A percentile compares a stretch with the other conserved stretches of the same genome.
Evolutionary conservation across 257 asterid species (phyloP).

Genomic region (Nyctanthes arbortristis): DNA sequence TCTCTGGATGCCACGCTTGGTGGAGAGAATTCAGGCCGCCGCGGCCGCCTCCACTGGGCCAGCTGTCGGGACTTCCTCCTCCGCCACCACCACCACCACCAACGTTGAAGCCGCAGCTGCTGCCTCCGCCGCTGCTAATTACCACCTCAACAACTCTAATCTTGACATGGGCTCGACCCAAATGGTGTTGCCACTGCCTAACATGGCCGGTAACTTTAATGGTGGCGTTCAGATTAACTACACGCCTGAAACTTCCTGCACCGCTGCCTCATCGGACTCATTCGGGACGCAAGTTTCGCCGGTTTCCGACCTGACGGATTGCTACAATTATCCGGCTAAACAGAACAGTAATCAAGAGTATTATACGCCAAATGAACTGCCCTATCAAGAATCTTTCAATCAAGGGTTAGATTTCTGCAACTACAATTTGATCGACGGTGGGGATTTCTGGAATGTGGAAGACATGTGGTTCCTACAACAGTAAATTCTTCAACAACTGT

Average conservation of each 20-base stretch:
- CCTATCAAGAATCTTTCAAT: slow-evolving; percentile 36
- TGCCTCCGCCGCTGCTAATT: slow-evolving; percentile 7
- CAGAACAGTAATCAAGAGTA: slow-evolving; percentile 36
- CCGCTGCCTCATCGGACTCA: slow-evolving; percentile 68
- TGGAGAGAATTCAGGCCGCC: slow-evolving; percentile 69
- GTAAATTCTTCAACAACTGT: slow-evolving; percentile 36
- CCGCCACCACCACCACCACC: slow-evolving; percentile 12
- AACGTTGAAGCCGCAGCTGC: too few species aligned
- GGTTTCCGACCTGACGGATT: slow-evolving; percentile 65
- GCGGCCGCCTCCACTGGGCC: slow-evolving; percentile 23
- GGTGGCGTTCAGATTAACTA: slow-evolving; percentile 22
- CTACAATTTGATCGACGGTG: slow-evolving; percentile 66
- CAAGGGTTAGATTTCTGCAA: slow-evolving; percentile 49
- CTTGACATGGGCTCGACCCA: slow-evolving; percentile 24
- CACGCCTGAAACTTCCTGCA: slow-evolving; percentile 62
- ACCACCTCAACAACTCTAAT: slow-evolving; percentile 5
- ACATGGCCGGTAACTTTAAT: background rate
- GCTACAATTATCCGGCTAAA: slow-evolving; percentile 44
- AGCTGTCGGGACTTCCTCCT: background rate
- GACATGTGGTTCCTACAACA: slow-evolving; percentile 65
- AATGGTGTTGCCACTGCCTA: slow-evolving; percentile 6
- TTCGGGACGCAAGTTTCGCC: slow-evolving; percentile 58
- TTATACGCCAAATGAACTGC: slow-evolving; percentile 30
- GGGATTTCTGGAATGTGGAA: slow-evolving; percentile 63
- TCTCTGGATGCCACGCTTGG: slow-evolving; percentile 80